phyloP scores from a whole-genome alignment of 2,329 filamentous ascomycete species.

The Colletotrichum incanum region DNA sequence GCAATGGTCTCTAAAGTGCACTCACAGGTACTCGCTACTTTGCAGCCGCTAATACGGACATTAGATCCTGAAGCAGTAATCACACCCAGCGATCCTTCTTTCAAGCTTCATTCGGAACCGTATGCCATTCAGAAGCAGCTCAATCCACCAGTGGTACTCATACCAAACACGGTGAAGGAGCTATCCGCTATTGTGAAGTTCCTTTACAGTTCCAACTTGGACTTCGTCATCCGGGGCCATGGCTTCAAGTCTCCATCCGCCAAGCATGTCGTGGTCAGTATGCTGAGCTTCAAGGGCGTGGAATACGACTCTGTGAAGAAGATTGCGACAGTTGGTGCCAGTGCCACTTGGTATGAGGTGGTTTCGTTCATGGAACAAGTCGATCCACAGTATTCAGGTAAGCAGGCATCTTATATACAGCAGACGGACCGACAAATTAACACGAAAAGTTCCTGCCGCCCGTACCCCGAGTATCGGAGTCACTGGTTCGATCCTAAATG shows the following conservation, averaged over 20 bases:
- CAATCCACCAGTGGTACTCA: slow-evolving; percentile 11
- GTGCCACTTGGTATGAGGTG: slow-evolving; percentile 29
- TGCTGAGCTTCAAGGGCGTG: slow-evolving; percentile 26
- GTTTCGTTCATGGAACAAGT: slow-evolving; percentile 23
- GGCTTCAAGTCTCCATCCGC: slow-evolving; percentile 36
- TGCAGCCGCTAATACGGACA: neutral
- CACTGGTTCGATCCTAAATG: slow-evolving; percentile 20
- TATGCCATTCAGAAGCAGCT: slow-evolving; percentile 31
- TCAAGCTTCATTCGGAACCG: slow-evolving; percentile 20
- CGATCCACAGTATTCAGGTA: slow-evolving; percentile 26
- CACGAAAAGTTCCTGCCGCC: slow-evolving; percentile 12
- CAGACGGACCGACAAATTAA: neutral
- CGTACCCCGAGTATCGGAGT: slow-evolving; percentile 28
- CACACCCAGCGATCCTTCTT: neutral
- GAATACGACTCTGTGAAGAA: slow-evolving; percentile 25
- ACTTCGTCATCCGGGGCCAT: slow-evolving; percentile 26
- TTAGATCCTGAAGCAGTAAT: slow-evolving; percentile 3
- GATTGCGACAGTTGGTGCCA: slow-evolving; percentile 28
- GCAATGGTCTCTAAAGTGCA: slow-evolving; percentile 1
- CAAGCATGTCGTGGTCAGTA: slow-evolving; percentile 24
- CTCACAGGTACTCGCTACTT: neutral
- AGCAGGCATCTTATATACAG: neutral
- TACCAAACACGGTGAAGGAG: slow-evolving; percentile 9
- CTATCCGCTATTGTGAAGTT: slow-evolving; percentile 8
- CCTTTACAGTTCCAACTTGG: slow-evolving; percentile 16